A percentile compares a stretch with the other conserved stretches of the same genome.
These are phyloP conservation scores for Colletotrichum salicis DNA, from an alignment of 2,329 filamentous ascomycete genomes.

Conservation along the genomic window DNA sequence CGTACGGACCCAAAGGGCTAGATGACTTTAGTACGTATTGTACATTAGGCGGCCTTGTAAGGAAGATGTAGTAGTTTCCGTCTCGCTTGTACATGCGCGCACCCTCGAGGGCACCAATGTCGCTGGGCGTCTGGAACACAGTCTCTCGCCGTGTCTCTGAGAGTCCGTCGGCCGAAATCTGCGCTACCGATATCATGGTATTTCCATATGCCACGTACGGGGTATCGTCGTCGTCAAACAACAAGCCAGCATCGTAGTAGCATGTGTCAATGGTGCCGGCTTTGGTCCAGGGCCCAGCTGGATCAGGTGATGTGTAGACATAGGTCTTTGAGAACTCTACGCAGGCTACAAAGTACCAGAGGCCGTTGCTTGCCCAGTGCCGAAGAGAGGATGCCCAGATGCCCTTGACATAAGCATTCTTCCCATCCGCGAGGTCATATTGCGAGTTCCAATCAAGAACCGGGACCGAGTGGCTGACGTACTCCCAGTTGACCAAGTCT, in stretches of 20 bases:
- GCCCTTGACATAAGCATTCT: slow-evolving; percentile 61
- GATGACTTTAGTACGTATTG: slow-evolving; percentile 61
- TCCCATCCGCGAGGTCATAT: slow-evolving; percentile 54
- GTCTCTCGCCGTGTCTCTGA: slow-evolving; percentile 51
- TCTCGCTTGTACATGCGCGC: slow-evolving; percentile 66
- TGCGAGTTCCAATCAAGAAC: slow-evolving; percentile 51
- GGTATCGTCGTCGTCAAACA: slow-evolving; percentile 59
- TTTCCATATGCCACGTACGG: slow-evolving; percentile 59
- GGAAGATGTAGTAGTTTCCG: slow-evolving; percentile 64
- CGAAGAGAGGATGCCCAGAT: slow-evolving; percentile 65
- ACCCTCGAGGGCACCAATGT: slow-evolving; percentile 55
- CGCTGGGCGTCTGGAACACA: slow-evolving; percentile 9
- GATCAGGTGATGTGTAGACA: slow-evolving; percentile 39
- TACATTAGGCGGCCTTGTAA: slow-evolving; percentile 54
- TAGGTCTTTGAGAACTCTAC: slow-evolving; percentile 31
- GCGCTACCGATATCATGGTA: slow-evolving; percentile 52
- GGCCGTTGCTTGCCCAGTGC: slow-evolving; percentile 45
- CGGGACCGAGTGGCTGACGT: slow-evolving; percentile 52
- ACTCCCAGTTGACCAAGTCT: slow-evolving; percentile 61
- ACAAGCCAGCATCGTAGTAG: slow-evolving; percentile 58
- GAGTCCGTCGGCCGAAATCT: slow-evolving; percentile 56
- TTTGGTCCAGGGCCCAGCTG: slow-evolving; percentile 5
- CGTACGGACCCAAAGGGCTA: slow-evolving; percentile 62
- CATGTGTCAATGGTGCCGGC: slow-evolving; percentile 41
- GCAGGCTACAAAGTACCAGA: slow-evolving; percentile 34